A percentile compares a stretch with the other conserved stretches of the same genome.
phyloP scores from a whole-genome alignment of 2,329 filamentous ascomycete species.

The Diaporthe eres region DNA sequence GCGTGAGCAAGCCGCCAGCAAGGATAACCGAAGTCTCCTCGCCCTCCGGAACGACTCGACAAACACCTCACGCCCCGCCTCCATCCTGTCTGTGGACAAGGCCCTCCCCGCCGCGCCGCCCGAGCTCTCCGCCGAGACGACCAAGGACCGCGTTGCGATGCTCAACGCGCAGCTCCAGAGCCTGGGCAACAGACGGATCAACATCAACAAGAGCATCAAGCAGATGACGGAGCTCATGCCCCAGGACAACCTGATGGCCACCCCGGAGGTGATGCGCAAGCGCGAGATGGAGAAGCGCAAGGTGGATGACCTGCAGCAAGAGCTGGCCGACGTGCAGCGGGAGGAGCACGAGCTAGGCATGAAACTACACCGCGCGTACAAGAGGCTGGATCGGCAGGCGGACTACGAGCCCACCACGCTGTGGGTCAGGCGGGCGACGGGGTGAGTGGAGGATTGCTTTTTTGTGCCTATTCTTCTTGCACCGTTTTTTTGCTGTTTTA shows the following conservation, averaged over 20 bases:
- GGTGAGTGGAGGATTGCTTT: slow-evolving; percentile 44
- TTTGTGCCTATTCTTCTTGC: slow-evolving; percentile 1
- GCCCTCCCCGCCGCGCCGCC: slow-evolving; percentile 73
- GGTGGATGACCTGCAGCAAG: slow-evolving; percentile 74
- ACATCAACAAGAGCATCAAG: slow-evolving; percentile 79
- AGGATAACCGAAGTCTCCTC: not conserved
- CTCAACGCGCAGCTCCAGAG: slow-evolving; percentile 76
- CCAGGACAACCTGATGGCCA: slow-evolving; percentile 76
- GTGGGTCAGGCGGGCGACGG: slow-evolving; percentile 85
- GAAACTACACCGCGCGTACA: slow-evolving; percentile 81
- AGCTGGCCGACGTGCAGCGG: slow-evolving; percentile 80
- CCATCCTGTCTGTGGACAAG: slow-evolving; percentile 63
- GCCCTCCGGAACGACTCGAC: slow-evolving; percentile 29
- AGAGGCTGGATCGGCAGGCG: slow-evolving; percentile 78
- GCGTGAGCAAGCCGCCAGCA: slow-evolving; percentile 11
- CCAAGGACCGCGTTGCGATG: slow-evolving; percentile 75
- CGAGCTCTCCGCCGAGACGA: slow-evolving; percentile 62
- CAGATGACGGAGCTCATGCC: slow-evolving; percentile 86
- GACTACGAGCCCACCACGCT: slow-evolving; percentile 76
- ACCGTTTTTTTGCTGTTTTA: not conserved
- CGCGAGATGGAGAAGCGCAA: slow-evolving; percentile 73
- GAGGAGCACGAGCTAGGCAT: slow-evolving; percentile 86
- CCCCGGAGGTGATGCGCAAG: slow-evolving; percentile 72
- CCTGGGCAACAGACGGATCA: slow-evolving; percentile 76
- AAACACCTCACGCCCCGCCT: slow-evolving; percentile 46